Evolutionary conservation across 2,329 filamentous ascomycete species (phyloP).

Genomic region (Fusarium newnesense): DNA sequence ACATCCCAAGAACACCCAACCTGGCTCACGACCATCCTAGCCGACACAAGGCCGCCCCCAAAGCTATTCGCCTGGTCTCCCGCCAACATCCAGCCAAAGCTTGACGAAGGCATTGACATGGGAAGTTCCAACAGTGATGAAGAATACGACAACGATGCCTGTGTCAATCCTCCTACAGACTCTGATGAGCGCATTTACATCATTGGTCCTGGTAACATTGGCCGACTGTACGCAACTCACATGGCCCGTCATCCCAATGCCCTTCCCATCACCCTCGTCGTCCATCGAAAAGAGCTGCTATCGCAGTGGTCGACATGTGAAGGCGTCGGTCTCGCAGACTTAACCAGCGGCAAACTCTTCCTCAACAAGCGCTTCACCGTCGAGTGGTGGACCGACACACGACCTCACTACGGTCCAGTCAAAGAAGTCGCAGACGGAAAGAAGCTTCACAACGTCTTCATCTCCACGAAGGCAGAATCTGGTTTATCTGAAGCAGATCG

Average conservation of each 20-base stretch:
- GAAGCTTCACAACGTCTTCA: slow-evolving; percentile 5
- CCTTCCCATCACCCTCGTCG: not conserved
- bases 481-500: slow-evolving; percentile 4
- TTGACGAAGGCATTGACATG: not conserved
- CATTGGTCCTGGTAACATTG: slow-evolving; percentile 13
- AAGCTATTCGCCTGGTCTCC: slow-evolving; percentile 10
- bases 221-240: not conserved
- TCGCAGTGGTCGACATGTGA: not conserved
- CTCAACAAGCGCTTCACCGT: slow-evolving; percentile 2
- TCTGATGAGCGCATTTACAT: not conserved
- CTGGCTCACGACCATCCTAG: not conserved
- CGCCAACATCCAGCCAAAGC: not conserved
- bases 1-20: not conserved
- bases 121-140: not conserved
- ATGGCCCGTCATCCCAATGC: not conserved
- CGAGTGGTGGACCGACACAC: slow-evolving; percentile 12
- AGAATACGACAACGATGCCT: fast-evolving
- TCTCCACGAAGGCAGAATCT: slow-evolving; percentile 11
- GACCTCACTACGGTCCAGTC: slow-evolving; percentile 1
- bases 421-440: slow-evolving; percentile 7
- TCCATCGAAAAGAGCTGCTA: slow-evolving; percentile 2
- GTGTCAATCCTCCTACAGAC: not conserved
- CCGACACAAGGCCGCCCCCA: not conserved
- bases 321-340: slow-evolving; percentile 1
- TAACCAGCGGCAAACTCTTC: not conserved